Base-by-base conservation (phyloP, 2,329 filamentous ascomycete genomes). In the Fusarium sp. region DNA sequence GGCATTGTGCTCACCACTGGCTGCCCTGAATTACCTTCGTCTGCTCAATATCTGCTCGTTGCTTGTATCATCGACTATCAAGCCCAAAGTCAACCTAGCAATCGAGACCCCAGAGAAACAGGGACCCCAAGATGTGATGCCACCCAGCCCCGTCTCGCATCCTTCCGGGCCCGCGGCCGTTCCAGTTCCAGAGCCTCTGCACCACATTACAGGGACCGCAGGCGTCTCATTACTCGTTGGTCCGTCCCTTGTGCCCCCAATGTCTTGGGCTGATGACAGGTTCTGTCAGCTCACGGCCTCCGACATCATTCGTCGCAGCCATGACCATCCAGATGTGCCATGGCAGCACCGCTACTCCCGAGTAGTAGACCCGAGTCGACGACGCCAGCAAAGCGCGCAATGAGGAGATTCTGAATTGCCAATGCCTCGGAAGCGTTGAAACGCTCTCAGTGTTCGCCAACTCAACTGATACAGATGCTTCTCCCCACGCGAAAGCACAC, bases 101-200 rank as follows among this genome's bases (percentile, higher is more conserved):
- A 43, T 68, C 17, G 43, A 65, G 66, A 74, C 71, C 68, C 71
- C 50, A 38, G 69, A 75, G 50, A 66, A 56, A 60, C 50, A 69
- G 32, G 40, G 56, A 69, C 71, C 66, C 71, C 68, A 47, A 66
- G 56, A 72, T 61, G 54, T 60, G 60, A 72, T 63, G 58, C 72
- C 54, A 73, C 61, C 63, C 56, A 66, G 61, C 40, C 54, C 64
- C 61, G 68, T 73, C 60, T 75, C 65, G 65, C 74, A 63, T 74
- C 47, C 40, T 72, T 65, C 65, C 62, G 69, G 71, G 59, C 57
- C 56, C 71, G 57, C 69, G 64, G 63, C 72, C 58, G 72, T 68
- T 72, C 27, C 45, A 72, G 72, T 66, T 75, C 66, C 72, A 75
- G 72, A 74, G 72, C 66, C 66, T 74, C 72, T 65, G 45, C 71